phyloP scores from a whole-genome alignment of 2,329 filamentous ascomycete genomes.

The Fusarium torreyae region DNA sequence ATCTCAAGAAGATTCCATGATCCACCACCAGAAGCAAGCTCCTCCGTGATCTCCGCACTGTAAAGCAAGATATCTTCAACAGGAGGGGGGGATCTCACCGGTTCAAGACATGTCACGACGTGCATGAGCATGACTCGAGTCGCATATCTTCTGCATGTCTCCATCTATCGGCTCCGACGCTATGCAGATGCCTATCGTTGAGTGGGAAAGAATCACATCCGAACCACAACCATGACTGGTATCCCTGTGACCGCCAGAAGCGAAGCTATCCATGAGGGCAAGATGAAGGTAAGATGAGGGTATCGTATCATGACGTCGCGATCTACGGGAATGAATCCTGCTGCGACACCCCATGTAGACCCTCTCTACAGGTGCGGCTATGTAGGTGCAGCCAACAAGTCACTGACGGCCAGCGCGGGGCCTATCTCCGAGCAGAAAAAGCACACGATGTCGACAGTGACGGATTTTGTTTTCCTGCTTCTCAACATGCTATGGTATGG shows the following conservation, averaged over 20 bases:
- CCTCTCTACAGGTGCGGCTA: slow-evolving; percentile 24
- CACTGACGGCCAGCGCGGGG: slow-evolving; percentile 26
- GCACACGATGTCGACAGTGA: slow-evolving; percentile 21
- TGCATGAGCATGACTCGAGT: slow-evolving; percentile 32
- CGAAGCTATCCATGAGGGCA: slow-evolving; percentile 5
- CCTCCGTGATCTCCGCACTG: not conserved
- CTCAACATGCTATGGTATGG: slow-evolving; percentile 12
- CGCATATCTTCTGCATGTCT: slow-evolving; percentile 4
- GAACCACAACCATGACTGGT: not conserved
- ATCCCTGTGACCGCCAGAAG: slow-evolving; percentile 7
- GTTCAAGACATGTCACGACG: slow-evolving; percentile 10
- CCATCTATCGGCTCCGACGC: not conserved
- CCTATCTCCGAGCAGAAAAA: not conserved
- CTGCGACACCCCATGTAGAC: slow-evolving; percentile 13
- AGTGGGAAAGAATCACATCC: not conserved
- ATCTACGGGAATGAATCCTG: slow-evolving; percentile 35
- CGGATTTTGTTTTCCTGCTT: slow-evolving; percentile 16
- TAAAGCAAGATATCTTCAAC: slow-evolving; percentile 1
- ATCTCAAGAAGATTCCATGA: not conserved
- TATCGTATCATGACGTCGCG: slow-evolving; percentile 37
- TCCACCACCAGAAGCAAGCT: not conserved
- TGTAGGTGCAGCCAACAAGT: slow-evolving; percentile 31
- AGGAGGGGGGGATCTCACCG: slow-evolving; percentile 6
- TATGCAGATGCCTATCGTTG: not conserved
- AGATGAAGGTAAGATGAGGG: not conserved